Base-by-base conservation (phyloP, 1,284 basidiomycete species). In the Rhodotorula sp. region DNA sequence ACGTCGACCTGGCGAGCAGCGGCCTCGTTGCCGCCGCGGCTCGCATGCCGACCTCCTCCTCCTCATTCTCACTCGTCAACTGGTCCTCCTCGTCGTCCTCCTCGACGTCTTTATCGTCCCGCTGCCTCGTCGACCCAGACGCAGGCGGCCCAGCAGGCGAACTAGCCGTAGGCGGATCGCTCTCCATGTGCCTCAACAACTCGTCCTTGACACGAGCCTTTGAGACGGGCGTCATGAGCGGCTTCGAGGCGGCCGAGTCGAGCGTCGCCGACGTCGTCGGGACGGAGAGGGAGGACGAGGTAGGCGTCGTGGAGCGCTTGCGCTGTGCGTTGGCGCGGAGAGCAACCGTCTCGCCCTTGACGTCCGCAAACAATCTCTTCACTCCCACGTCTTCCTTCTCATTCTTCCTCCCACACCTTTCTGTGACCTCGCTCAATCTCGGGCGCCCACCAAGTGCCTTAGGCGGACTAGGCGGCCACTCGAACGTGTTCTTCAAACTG, bases 151-250 rank as follows among this genome's bases (percentile, higher is more conserved):
- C 24, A 24, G 29, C 44, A 2, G 73, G 73, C 11, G 73, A 73
- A 6, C 61, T 65, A 1, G 64, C 59, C 6, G 67, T 70, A 10
- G 73, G 73, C 46, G 68, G 64, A 46, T 74, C 73, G 53, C 62
- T 66, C 49, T 64, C 49, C 73, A 74, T 74, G 64, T 71, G 71
- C 29, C 52, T 64, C 48, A 70, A 60, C 19, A 74, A 62, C 20
- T 74, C 67, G 51, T 74, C 71, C 24, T 57, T 61, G 1, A 46
- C 49, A 11, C 44, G 46, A 10, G 62, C 60, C 53, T 59, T 70
- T 8, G 47, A 44, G 17, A 57, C 53, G 11, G 53, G 57, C 17
- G 65, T 58, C 22, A 64, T 34, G 27, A 49, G 29, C 10, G 44
- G 48, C 24, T 48, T 44, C 51, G 59, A 46, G n/a, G 36, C n/a